Base-by-base conservation (phyloP, 352 stramenopile genomes). In the Pythium phragmiticola region DNA sequence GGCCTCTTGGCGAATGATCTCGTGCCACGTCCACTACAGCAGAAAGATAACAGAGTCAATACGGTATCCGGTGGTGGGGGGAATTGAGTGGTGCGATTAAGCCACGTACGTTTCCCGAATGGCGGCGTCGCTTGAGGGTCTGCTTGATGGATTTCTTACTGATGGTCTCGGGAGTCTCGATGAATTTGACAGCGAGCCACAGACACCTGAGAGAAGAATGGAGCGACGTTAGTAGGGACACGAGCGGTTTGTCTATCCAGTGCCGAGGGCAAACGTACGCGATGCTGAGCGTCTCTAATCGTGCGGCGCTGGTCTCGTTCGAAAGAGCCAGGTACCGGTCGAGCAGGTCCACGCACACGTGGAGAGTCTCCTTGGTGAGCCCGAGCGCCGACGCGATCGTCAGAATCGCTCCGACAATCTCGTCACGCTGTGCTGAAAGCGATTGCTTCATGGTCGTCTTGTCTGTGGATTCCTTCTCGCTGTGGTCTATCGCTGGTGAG, bases 101-200 rank as follows among this genome's bases (percentile, higher is more conserved):
- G 5, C 8, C 5, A 74, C 76, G 34, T 74, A 89, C 80, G 57
- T 90, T 88, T 63, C 81, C 78, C 2, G 81, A 84, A 30, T 82
- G 74, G 16, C 77, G 71, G 33, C 81, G 68, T 26, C 76, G 70
- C 65, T 90, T 77, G 4, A 88, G 57, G 62, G 87, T 89, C 30
- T 74, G 67, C 60, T 89, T 89, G 60, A 90, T 85, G 21, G 52
- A 65, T 53, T 88, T 87, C 30, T 74, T 62, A 4, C 57, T 70
- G 60, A 89, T 89, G 23, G 76, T 90, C 45, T 66, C 68, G 0
- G 79, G 74, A 0, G 79, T 88, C 60, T 90, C 78, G 7, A 84
- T 72, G 36, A 90, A 89, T 68, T 90, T 89, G 68, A 88, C 76
- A 8, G 82, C 77, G 36, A 90, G 81, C 82, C 82, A 89, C 11